Evolutionary conservation across 352 stramenopile species (phyloP), one percentile per base, ranked within the genome.

Genomic region (Pythium sp.): DNA sequence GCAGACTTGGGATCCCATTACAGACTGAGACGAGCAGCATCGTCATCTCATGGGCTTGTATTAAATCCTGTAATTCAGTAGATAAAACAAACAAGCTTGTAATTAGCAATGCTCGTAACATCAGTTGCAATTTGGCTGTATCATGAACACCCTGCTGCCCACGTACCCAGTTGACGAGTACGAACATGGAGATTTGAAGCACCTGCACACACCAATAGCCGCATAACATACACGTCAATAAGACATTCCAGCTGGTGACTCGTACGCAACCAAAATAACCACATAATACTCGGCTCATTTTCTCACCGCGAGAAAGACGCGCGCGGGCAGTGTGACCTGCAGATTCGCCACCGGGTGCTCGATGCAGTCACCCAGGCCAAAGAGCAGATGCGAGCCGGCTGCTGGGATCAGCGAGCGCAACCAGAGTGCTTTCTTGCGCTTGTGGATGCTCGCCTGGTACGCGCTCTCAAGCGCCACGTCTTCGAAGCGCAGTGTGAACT

Each of bases 371-470:
- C 81, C 76, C 11, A 91, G 68, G 0, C 83, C 83, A 65, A 94
- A 94, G 60, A 94, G 75, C 67, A 94, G 64, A 71, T 94, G 87
- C 41, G 80, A 88, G 32, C 75, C 78, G 0, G 86, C 84, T 18
- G 86, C 84, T 0, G 86, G 86, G 41, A 92, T 71, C n/a, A 94
- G 74, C 69, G 82, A 91, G 63, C 86, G 83, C 70, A 94, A 69
- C 86, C 86, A 94, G 8, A 94, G 78, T 70, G 79, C 83, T 72
- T 93, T 94, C 79, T 94, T 93, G 65, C 86, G 86, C 26, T 69
- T 78, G 68, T 94, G 83, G 9, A 80, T 76, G 60, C 72, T 78
- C 28, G 87, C 83, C 56, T 88, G 74, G 68, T 93, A 94, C 53
- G 77, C 74, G 15, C 65, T 64, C 63, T 94, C 87, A 30, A 94